Evolutionary conservation across 768 basidiomycete genomes (phyloP), one percentile per base, ranked within the genome.

Genomic region (Tulasnella sp.): DNA sequence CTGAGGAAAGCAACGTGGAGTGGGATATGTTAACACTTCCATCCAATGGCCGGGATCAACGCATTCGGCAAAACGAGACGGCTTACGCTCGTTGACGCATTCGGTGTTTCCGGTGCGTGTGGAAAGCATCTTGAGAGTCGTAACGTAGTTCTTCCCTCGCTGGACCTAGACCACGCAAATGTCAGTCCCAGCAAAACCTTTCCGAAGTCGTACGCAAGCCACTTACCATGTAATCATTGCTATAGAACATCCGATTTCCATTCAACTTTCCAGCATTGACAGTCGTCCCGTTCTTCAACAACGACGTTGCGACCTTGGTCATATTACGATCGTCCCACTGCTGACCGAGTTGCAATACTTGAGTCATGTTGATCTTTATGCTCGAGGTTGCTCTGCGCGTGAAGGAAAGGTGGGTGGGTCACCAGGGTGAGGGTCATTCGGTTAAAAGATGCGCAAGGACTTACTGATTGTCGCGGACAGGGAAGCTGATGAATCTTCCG

Each of bases 401-500:
- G 39, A 2, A 8, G n/a, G 25, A 8, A 22, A 22, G 4, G 54
- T 3, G 9, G 54, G 9, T 8, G 22, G 19, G 19, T 22, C 54
- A 58, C 19, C 8, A 17, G n/a, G n/a, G 25, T 12, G 42, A n/a
- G 1, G 6, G 11, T 25, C 4, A 58, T n/a, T n/a, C 12, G 54
- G 25, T n/a, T 8, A 12, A 5, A 2, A 71, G 29, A 17, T 6
- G 34, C 22, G n/a, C 25, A 34, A n/a, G 8, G n/a, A 82, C 86
- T 54, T 69, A 86, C 85, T 86, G 86, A 4, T 77, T 38, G 79
- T 88, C 85, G 17, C 82, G 81, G 4, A 89, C 88, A 0, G 91
- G 89, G 81, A 91, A 91, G 72, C 86, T 86, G 79, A 93, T 90
- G 78, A 91, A 89, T 14, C 91, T 86, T 17, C 89, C 89, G 39